phyloP scores from a whole-genome alignment of 306 rosid species.

The Glycine latifolia region DNA sequence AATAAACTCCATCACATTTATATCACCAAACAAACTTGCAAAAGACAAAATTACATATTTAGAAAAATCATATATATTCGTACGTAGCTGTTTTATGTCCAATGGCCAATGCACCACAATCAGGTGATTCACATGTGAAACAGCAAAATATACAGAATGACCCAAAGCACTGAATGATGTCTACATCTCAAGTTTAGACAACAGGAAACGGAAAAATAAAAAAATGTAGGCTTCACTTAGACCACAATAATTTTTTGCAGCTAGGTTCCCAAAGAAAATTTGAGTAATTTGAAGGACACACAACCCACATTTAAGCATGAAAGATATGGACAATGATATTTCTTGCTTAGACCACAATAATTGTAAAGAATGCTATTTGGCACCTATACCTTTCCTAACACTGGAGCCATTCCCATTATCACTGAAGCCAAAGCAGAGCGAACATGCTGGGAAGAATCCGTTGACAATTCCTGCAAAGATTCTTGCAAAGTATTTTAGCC shows the following conservation, averaged over 20 bases:
- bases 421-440: constrained; percentile 94
- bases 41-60: background rate
- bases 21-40: constrained; percentile 18
- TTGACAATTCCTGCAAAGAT: constrained; percentile 70
- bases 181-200: background rate
- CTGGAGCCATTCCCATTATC: constrained; percentile 92
- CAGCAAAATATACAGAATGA: background rate
- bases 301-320: constrained; percentile 15
- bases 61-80: background rate
- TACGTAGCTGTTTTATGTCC: background rate
- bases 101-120: background rate
- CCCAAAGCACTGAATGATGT: constrained; percentile 13
- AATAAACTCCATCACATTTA: constrained; percentile 1
- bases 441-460: constrained; percentile 91
- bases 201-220: background rate
- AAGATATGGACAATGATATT: background rate
- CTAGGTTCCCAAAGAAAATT: background rate
- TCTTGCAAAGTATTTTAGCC: constrained; percentile 26
- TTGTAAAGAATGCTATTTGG: constrained; percentile 7
- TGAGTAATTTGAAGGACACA: background rate
- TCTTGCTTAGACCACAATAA: constrained; percentile 27
- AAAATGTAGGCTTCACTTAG: background rate
- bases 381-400: constrained; percentile 75
- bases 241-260: background rate
- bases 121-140: constrained; percentile 8